These are phyloP conservation scores for Sporothrix phasma DNA, from an alignment of 2,329 filamentous ascomycete genomes.

Conservation along the genomic window DNA sequence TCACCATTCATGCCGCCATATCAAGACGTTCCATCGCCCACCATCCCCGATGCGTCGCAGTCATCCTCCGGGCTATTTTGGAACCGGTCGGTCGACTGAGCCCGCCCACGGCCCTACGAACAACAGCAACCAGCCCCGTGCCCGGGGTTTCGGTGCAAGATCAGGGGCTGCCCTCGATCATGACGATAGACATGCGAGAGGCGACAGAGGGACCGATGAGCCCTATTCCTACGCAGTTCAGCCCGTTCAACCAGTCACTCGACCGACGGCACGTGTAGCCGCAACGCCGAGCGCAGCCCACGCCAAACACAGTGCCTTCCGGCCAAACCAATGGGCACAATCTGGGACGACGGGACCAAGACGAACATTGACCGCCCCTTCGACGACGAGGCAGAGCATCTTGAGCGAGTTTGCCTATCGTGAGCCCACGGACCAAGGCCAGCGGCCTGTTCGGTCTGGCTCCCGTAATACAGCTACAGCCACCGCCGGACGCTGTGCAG, in stretches of 20 bases:
- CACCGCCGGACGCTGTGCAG: not conserved
- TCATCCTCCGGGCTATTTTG: conserved; percentile 12
- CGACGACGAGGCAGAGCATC: not conserved
- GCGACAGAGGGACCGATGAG: not conserved
- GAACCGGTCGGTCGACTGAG: not conserved
- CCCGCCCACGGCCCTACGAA: not conserved
- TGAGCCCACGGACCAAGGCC: not conserved
- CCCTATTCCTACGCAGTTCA: not conserved
- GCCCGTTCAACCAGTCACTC: not conserved
- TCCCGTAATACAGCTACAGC: not conserved
- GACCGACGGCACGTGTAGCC: not conserved
- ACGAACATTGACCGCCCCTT: not conserved
- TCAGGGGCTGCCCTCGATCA: too few relatives aligned
- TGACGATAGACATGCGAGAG: not conserved
- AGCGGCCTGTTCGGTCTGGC: not conserved
- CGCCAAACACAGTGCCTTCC: not conserved
- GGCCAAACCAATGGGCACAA: conserved; percentile 8
- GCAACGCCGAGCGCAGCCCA: not conserved
- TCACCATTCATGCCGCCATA: not conserved
- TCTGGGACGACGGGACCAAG: not conserved
- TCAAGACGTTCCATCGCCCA: too few relatives aligned
- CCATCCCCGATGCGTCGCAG: not conserved
- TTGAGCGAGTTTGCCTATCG: not conserved
- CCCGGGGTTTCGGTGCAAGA: not conserved
- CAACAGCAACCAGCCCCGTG: not conserved